phyloP scores from a whole-genome alignment of 2,329 filamentous ascomycete genomes.

The Nothophoma quercina region DNA sequence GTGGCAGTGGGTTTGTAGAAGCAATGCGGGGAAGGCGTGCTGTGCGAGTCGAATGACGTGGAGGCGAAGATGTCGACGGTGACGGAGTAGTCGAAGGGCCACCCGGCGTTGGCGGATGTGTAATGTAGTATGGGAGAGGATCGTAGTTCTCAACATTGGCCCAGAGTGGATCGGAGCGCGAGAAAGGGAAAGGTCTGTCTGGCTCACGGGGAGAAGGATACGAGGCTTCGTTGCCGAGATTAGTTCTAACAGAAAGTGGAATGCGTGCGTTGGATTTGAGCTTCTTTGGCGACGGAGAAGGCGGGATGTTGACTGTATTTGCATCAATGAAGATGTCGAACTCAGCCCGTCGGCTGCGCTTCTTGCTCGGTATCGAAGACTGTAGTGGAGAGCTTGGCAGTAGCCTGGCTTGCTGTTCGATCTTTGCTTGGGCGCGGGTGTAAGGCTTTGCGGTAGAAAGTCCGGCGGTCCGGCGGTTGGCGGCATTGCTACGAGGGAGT shows the following conservation, averaged over 20 bases:
- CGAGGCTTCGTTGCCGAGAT: constrained; percentile 20
- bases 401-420: background rate
- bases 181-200: constrained; percentile 19
- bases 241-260: constrained; percentile 14
- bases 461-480: background rate
- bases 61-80: constrained; percentile 5
- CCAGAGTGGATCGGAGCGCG: constrained; percentile 24
- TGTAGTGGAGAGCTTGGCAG: too few relatives aligned
- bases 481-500: constrained; percentile 2
- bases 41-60: background rate
- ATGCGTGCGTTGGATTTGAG: constrained; percentile 11
- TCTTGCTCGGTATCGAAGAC: constrained; percentile 8
- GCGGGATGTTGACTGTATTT: background rate
- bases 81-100: background rate
- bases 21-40: background rate
- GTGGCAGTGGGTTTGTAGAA: background rate
- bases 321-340: constrained; percentile 27
- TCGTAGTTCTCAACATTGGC: constrained; percentile 29
- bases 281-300: constrained; percentile 12
- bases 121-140: constrained; percentile 1
- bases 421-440: constrained; percentile 4
- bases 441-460: background rate
- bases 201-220: constrained; percentile 16
- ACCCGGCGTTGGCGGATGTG: constrained; percentile 5
- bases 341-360: constrained; percentile 16